These are phyloP conservation scores for Daldinia concentrica DNA, from an alignment of 495 filamentous ascomycete genomes.

Conservation along the genomic window DNA sequence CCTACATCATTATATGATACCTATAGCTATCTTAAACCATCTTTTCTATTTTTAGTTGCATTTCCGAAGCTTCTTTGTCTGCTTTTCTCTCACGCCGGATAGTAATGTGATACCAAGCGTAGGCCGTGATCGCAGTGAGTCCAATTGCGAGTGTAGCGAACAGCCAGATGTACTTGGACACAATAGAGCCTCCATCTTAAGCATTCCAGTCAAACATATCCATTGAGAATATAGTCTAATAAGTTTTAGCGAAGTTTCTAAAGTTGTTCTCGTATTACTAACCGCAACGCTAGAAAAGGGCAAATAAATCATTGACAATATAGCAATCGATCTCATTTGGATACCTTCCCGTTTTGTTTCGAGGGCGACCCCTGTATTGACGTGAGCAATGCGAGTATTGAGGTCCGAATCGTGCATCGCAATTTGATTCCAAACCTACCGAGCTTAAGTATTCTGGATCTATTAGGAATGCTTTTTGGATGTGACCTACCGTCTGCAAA, in stretches of 20 bases:
- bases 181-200: neutral
- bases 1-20: neutral
- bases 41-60: neutral
- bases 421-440: slow-evolving; percentile 38
- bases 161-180: slow-evolving; percentile 3
- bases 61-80: neutral
- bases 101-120: neutral
- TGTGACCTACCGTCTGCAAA: neutral
- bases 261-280: neutral
- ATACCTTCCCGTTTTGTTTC: slow-evolving; percentile 27
- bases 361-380: slow-evolving; percentile 22
- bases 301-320: slow-evolving; percentile 33
- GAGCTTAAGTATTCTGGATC: neutral
- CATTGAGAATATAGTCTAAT: neutral
- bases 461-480: neutral
- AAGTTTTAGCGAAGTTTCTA: neutral
- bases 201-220: neutral
- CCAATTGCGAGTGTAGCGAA: neutral
- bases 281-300: neutral
- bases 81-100: neutral
- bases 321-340: slow-evolving; percentile 36
- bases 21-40: neutral
- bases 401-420: slow-evolving; percentile 30
- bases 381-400: slow-evolving; percentile 29
- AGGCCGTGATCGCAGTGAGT: neutral